Base-by-base conservation (phyloP, 2,329 filamentous ascomycete genomes). In the Thelonectria rubi region DNA sequence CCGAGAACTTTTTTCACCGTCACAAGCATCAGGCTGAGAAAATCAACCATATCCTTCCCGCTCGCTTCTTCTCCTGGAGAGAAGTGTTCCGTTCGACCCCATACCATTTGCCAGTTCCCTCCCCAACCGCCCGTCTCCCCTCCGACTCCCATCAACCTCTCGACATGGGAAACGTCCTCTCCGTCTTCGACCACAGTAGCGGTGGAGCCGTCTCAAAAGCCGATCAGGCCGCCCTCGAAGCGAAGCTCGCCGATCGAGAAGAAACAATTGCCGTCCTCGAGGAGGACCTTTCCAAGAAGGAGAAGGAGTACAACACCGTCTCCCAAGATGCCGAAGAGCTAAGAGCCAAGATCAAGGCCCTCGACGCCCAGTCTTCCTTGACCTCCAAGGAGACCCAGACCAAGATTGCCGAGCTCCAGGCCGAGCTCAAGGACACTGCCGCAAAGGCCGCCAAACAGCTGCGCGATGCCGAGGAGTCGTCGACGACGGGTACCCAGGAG, bases 101-200 rank as follows among this genome's bases (percentile, higher is more conserved):
- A 37, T 37, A 37, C 34, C 12, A 11, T 5, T 8, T 6, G 43
- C 24, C 17, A 50, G 48, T 63, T 56, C 39, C 61, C 56, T 57
- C 58, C 52, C 55, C 46, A 61, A 48, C 55, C 12, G 21, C 55
- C 40, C 24, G 12, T 40, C 30, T 34, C 24, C 46, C 47, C 46
- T 37, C 24, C 46, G 10, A 49, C 17, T 43, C 39, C 55, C 52
- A 47, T 14, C 52, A 30, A 55, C 2, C 55, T 51, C 61, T 68
- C 69, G 70, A 72, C 62, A 79, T 79, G 77, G 77, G 77, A 69
- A 76, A 77, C 71, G 77, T 79, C 64, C 73, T 80, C 64, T 77
- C 75, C 65, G 74, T 73, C 60, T 76, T 80, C 66, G 72, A 74
- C 56, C 54, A 60, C 50, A 71, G 68, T 64, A 74, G 74, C 68